Conservation (phyloP, 176 grass and related monocot species). For the Paspalum vaginatum region DNA sequence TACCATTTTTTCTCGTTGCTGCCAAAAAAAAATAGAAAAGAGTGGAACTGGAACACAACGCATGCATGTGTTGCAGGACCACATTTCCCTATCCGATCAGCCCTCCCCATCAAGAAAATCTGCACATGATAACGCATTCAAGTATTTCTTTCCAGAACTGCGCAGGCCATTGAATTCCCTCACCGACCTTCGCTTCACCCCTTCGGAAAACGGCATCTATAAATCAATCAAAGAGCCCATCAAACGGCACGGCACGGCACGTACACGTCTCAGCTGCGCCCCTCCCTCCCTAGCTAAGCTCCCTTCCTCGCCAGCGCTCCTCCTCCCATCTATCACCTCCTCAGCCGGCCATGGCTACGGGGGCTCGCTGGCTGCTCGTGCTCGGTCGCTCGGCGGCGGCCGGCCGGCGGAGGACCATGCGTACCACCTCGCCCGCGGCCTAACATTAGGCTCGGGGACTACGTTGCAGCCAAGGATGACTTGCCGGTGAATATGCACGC, state of each 20-base stretch:
- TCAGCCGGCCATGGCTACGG: not conserved
- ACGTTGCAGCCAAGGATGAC: conserved; percentile 99
- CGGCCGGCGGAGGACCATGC: not conserved
- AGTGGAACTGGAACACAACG: not conserved
- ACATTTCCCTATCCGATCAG: not conserved
- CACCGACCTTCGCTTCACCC: conserved; percentile 17
- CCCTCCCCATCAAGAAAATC: conserved; percentile 23
- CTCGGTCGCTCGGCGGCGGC: not conserved
- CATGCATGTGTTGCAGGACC: conserved; percentile 46
- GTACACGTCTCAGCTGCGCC: not conserved
- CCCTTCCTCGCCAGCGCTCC: not conserved
- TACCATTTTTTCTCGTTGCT: no score
- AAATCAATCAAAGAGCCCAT: not conserved
- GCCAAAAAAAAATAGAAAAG: not conserved
- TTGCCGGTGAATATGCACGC: conserved; percentile 53
- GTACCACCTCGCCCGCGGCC: conserved; percentile 48
- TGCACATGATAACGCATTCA: conserved; percentile 40
- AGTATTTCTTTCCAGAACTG: not conserved
- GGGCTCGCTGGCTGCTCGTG: not conserved
- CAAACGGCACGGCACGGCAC: not conserved
- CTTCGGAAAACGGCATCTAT: conserved; percentile 31
- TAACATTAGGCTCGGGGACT: conserved; percentile 65
- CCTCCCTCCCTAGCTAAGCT: no score
- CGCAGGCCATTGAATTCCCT: conserved; percentile 36
- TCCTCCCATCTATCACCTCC: not conserved